Base-by-base conservation (phyloP, 208 protist genomes). In the Histomonas meleagridis region DNA sequence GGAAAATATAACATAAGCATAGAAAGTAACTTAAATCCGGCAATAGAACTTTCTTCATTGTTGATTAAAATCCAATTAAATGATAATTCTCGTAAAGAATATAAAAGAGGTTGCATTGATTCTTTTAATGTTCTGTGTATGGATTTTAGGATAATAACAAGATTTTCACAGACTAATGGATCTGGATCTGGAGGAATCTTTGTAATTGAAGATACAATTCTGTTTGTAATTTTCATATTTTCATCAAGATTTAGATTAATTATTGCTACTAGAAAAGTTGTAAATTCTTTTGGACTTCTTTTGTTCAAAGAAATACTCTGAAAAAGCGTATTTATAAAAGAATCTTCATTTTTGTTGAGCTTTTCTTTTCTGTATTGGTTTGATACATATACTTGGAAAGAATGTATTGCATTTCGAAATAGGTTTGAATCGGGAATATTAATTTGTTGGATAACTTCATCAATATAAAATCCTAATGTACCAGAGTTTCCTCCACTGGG, bases 191-290 rank as follows among this genome's bases (percentile, higher is more conserved):
- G 26, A 35, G 23, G 76, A n/a, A 86, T 51, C 9, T 86, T 86
- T 55, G 46, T 55, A 10, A 86, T 55, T 55, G 51, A 40, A 38
- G 46, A 46, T 38, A 46, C 46, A 43, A 86, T 86, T 86, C 76
- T 51, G 46, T 86, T 86, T 86, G 76, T 46, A 38, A 57, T 86
- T 14, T 14, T 43, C 32, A 86, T 40, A 26, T 86, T 86, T 18
- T 86, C 76, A 18, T 46, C 76, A 14, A 86, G 43, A 86, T 86
- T n/a, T 16, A 86, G 46, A n/a, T 86, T 46, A n/a, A 86, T 32
- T 55, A 86, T 16, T 0, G 76, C 51, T 12, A 23, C 38, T 32
- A 86, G 38, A 26, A 86, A 38, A 55, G 18, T 32, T 21, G 55
- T 32, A 26, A 57, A 48, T n/a, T 55, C 55, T 38, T 51, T 86